A percentile compares a stretch with the other conserved stretches of the same genome.
Evolutionary conservation across 2,329 filamentous ascomycete species (phyloP).

Genomic region (Intubia oerlemansii): DNA sequence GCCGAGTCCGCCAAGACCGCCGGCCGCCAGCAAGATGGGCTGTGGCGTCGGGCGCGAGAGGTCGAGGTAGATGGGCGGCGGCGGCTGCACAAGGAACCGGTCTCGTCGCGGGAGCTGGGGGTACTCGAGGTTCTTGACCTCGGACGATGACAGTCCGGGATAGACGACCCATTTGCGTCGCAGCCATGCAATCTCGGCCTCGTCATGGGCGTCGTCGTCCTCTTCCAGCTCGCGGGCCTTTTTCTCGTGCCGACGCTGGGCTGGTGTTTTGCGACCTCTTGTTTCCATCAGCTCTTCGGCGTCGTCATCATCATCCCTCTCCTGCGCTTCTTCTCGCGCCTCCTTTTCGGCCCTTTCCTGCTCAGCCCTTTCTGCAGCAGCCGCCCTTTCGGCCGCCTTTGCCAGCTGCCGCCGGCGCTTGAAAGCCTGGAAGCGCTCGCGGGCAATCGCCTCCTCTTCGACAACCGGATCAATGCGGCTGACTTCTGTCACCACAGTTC

Average conservation of each 20-base stretch:
- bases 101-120: constrained; percentile 30
- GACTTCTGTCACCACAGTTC: constrained; percentile 74
- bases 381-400: not conserved
- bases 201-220: constrained; percentile 19
- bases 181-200: constrained; percentile 21
- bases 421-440: constrained; percentile 2
- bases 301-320: not conserved
- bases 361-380: not conserved
- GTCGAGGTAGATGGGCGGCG: constrained; percentile 51
- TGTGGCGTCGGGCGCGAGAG: constrained; percentile 56
- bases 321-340: not conserved
- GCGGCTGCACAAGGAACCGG: constrained; percentile 42
- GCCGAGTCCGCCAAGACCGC: constrained; percentile 73
- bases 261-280: too few relatives aligned
- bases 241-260: constrained; percentile 9
- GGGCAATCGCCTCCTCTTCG: constrained; percentile 29
- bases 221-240: constrained; percentile 18
- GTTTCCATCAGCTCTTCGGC: not conserved
- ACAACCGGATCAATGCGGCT: constrained; percentile 55
- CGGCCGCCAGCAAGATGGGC: constrained; percentile 69
- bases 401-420: constrained; percentile 3
- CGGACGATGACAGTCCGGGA: constrained; percentile 50
- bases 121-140: constrained; percentile 33
- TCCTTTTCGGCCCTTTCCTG: not conserved
- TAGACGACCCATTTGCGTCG: constrained; percentile 72